Percentiles rank a stretch among this genome's conserved stretches.
These are phyloP conservation scores for Viola pubescens DNA, from an alignment of 441 rosid genomes.

Conservation along the genomic window DNA sequence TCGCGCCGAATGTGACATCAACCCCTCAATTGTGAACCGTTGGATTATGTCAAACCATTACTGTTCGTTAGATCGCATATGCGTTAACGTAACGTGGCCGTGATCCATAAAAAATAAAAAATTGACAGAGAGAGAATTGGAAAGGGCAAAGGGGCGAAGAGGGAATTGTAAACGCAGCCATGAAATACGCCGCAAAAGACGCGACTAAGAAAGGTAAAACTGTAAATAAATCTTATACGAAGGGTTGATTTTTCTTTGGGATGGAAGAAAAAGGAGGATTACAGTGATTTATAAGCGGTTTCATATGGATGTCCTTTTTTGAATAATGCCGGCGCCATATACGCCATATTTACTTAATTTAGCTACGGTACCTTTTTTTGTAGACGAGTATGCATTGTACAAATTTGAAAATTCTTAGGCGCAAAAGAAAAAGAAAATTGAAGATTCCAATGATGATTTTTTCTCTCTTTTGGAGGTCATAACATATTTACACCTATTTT, in stretches of 20 bases:
- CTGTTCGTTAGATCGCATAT: neutral
- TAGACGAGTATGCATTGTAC: no score
- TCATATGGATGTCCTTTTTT: neutral
- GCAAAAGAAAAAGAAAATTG: no score
- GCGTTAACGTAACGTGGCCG: neutral
- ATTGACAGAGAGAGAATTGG: neutral
- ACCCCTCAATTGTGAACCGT: neutral
- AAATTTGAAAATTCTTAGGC: no score
- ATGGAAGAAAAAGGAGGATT: neutral
- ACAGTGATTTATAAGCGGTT: neutral
- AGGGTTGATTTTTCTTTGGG: slow-evolving; percentile 2
- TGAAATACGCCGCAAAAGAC: slow-evolving; percentile 21
- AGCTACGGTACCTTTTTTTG: no score
- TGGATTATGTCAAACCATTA: neutral
- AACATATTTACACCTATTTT: no score
- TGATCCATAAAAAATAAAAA: neutral
- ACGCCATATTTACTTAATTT: no score
- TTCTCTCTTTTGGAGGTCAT: no score
- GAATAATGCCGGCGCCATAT: no score
- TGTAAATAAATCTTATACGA: slow-evolving; percentile 1
- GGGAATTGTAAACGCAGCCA: slow-evolving; percentile 1
- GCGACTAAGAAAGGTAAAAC: slow-evolving; percentile 12
- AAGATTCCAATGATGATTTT: no score
- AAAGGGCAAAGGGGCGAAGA: neutral
- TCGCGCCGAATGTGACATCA: neutral